Percentiles rank a stretch among this genome's conserved stretches.
phyloP scores from a whole-genome alignment of 1,284 basidiomycete genomes.

The Melampsora larici-populina region DNA sequence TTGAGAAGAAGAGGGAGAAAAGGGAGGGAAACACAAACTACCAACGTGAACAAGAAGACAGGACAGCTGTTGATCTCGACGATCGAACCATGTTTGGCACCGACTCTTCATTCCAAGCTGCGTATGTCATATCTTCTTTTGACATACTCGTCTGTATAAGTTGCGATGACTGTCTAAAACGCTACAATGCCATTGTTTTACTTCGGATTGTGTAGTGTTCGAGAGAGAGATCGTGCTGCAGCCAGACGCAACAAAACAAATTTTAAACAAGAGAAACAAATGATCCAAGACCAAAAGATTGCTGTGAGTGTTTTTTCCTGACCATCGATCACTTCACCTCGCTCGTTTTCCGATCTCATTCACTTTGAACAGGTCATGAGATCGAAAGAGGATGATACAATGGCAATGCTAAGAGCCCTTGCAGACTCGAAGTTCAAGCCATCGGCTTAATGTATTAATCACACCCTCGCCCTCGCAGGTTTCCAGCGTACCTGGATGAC shows the following conservation, averaged over 20 bases:
- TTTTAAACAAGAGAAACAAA: slow-evolving; percentile 16
- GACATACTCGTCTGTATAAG: neutral
- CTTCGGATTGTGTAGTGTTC: neutral
- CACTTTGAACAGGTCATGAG: slow-evolving; percentile 7
- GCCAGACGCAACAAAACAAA: slow-evolving; percentile 5
- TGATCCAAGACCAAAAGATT: slow-evolving; percentile 20
- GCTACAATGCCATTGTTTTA: neutral
- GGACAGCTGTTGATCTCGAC: slow-evolving; percentile 17
- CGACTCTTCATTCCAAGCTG: slow-evolving; percentile 20
- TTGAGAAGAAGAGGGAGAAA: slow-evolving; percentile 21
- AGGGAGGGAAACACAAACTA: slow-evolving; percentile 16
- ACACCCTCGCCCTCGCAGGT: too few species aligned
- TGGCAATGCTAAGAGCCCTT: slow-evolving; percentile 31
- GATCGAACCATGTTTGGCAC: slow-evolving; percentile 23
- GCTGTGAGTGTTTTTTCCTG: neutral
- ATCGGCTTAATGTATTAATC: too few species aligned
- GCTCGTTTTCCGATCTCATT: neutral
- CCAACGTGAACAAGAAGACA: slow-evolving; percentile 9
- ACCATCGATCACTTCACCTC: neutral
- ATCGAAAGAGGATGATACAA: slow-evolving; percentile 29
- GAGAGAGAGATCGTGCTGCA: slow-evolving; percentile 26
- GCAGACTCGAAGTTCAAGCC: slow-evolving; percentile 19
- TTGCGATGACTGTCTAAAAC: neutral
- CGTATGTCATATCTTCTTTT: neutral
- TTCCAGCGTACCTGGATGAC: too few species aligned